Percentiles rank a stretch among this genome's conserved stretches.
These are phyloP conservation scores for Heterobasidion occidentale DNA, from an alignment of 1,284 basidiomycete genomes.

Conservation along the genomic window DNA sequence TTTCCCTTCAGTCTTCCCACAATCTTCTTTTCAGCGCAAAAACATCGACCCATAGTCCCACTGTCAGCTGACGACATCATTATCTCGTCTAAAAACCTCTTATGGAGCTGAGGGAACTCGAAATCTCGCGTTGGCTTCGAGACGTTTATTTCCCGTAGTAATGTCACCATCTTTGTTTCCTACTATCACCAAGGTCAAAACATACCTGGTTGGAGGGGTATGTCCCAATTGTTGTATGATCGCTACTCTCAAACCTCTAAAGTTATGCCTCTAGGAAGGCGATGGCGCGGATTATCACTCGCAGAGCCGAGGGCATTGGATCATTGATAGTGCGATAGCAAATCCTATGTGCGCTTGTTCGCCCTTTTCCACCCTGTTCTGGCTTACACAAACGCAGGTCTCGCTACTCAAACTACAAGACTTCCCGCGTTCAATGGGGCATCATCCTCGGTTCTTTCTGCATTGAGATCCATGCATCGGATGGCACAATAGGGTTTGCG, in stretches of 20 bases:
- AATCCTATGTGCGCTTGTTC: not conserved
- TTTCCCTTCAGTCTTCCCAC: not conserved
- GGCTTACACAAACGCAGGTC: not conserved
- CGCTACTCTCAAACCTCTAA: not conserved
- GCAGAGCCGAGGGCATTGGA: not conserved
- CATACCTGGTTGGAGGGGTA: not conserved
- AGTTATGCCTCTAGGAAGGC: not conserved
- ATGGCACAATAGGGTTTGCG: not conserved
- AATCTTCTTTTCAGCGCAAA: not conserved
- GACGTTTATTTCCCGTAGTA: not conserved
- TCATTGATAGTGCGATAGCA: not conserved
- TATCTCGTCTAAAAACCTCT: too few species aligned
- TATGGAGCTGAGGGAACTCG: too few species aligned
- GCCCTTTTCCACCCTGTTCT: not conserved
- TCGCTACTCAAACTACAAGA: not conserved
- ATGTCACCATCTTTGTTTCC: not conserved
- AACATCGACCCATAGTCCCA: not conserved
- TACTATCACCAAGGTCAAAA: not conserved
- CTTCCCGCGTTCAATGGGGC: not conserved
- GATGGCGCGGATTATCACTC: not conserved
- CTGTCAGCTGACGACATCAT: too few species aligned
- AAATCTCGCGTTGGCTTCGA: not conserved
- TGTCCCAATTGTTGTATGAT: not conserved
- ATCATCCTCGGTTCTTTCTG: not conserved
- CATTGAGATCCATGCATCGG: not conserved